A percentile compares a stretch with the other conserved stretches of the same genome.
These are phyloP conservation scores for Lathyrus oleraceus DNA, from an alignment of 306 rosid species.

Conservation along the genomic window DNA sequence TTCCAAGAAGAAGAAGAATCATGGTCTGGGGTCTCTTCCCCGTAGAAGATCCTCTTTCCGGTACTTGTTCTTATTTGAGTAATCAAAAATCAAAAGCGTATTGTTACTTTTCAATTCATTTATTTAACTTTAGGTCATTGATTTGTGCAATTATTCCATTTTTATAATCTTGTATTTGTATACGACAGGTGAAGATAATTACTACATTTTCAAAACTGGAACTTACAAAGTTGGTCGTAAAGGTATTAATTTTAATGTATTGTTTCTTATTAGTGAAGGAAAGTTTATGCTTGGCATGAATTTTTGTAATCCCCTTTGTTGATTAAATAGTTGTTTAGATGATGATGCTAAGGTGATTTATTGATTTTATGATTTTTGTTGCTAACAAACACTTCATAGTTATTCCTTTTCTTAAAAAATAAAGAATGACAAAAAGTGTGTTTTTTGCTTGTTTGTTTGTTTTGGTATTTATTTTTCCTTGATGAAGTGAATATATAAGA, in stretches of 20 bases:
- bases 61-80: conserved; percentile 33
- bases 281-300: neutral
- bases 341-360: neutral
- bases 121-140: neutral
- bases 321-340: neutral
- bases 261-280: neutral
- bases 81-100: neutral
- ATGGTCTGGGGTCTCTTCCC: conserved; percentile 96
- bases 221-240: conserved; percentile 85
- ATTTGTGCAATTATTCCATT: neutral
- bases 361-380: conserved; percentile 3
- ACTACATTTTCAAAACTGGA: conserved; percentile 73
- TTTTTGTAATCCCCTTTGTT: neutral
- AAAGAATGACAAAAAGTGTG: neutral
- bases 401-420: neutral
- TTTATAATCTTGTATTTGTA: neutral
- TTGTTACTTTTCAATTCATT: conserved; percentile 2
- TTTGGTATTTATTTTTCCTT: neutral
- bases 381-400: neutral
- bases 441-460: neutral
- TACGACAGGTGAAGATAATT: conserved; percentile 71
- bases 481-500: conserved; percentile 28
- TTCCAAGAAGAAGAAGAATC: conserved; percentile 23
- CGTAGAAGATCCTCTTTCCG: conserved; percentile 67
- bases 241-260: conserved; percentile 48